Evolutionary conservation across 1,284 basidiomycete species (phyloP), one percentile per base, ranked within the genome.

Genomic region (Microbotryum violaceum): DNA sequence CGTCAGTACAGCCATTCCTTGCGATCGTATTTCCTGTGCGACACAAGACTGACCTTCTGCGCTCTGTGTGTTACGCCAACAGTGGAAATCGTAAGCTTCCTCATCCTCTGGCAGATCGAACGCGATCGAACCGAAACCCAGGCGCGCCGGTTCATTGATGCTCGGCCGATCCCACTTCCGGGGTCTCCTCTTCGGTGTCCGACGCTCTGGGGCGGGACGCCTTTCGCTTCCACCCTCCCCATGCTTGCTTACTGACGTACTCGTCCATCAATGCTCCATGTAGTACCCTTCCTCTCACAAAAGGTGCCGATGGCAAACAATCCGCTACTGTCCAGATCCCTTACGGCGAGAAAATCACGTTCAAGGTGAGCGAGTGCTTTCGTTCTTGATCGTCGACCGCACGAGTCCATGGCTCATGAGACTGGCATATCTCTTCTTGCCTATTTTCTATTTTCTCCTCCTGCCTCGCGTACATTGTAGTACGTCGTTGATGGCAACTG

Each of bases 401-500:
- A 18, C 4, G 46, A 29, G 44, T 29, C 57, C 47, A 14, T 25
- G 31, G 29, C 46, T 18, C 20, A 25, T 6, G 6, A 20, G n/a
- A 21, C 37, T 21, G 58, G 56, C 6, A 10, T 31, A 31, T 3
- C 6, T 42, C 12, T 42, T 42, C 37, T 42, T 18, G 18, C 23
- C 21, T n/a, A n/a, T n/a, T n/a, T 33, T 21, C 27, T n/a, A 12
- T 29, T n/a, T 23, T 14, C 18, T 54, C 45, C 45, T 44, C 53
- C 33, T n/a, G 55, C 7, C 42, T 16, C 16, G 16, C 37, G 37
- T 10, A 16, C 12, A 16, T 0, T 14, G 5, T 50, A 71, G 70
- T 71, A 70, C 49, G 67, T 71, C 47, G 67, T 71, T 25, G 70
- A 71, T 54, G 70, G 69, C 6, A 52, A 57, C 6, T 71, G 70